Conservation (phyloP, 2,329 filamentous ascomycete species). For the Aureobasidium sp. region DNA sequence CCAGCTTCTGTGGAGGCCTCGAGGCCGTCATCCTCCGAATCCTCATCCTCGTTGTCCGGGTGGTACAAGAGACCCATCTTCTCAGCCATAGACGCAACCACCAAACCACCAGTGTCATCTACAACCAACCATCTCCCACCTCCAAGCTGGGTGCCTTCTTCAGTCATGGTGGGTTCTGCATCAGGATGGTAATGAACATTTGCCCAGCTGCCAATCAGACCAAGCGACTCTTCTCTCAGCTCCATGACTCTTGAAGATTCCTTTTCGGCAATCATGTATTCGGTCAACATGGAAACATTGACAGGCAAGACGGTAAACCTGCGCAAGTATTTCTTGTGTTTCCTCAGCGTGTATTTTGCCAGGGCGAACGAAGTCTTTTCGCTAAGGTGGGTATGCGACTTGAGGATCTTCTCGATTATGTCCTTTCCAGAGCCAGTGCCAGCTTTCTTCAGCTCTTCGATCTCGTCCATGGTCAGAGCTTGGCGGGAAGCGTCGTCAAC, state of each 20-base stretch:
- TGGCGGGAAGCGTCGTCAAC: slow-evolving; percentile 62
- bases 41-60: slow-evolving; percentile 28
- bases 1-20: slow-evolving; percentile 19
- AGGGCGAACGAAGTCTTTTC: slow-evolving; percentile 92
- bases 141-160: slow-evolving; percentile 29
- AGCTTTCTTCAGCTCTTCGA: slow-evolving; percentile 64
- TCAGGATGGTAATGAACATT: slow-evolving; percentile 73
- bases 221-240: slow-evolving; percentile 75
- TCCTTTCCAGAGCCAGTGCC: slow-evolving; percentile 76
- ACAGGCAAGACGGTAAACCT: slow-evolving; percentile 80
- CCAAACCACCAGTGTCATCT: slow-evolving; percentile 77
- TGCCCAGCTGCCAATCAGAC: slow-evolving; percentile 76
- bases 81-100: slow-evolving; percentile 80
- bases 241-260: slow-evolving; percentile 78
- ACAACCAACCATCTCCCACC: slow-evolving; percentile 71
- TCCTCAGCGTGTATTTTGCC: slow-evolving; percentile 91
- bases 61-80: slow-evolving; percentile 72
- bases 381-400: slow-evolving; percentile 81
- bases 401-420: slow-evolving; percentile 84
- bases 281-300: slow-evolving; percentile 67
- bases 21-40: slow-evolving; percentile 27
- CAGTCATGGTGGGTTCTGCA: slow-evolving; percentile 17
- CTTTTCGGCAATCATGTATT: slow-evolving; percentile 72
- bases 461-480: slow-evolving; percentile 64
- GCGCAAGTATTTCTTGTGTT: slow-evolving; percentile 87